These are phyloP conservation scores for Xylaria arbuscula DNA, from an alignment of 2,329 filamentous ascomycete species.

Conservation along the genomic window DNA sequence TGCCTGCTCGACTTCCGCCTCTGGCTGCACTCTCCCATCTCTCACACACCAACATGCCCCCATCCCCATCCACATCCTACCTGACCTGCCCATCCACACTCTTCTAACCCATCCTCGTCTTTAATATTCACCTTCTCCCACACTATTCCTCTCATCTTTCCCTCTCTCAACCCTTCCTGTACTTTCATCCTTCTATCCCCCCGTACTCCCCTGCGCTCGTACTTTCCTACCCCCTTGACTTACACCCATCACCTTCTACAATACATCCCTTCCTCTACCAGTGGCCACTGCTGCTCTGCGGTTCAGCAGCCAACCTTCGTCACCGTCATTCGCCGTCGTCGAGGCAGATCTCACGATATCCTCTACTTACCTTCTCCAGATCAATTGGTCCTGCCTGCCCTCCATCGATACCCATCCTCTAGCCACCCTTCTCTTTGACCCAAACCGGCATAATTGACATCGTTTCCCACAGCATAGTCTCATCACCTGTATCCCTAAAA, in stretches of 20 bases:
- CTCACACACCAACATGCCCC: constrained; percentile 48
- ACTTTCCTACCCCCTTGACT: constrained; percentile 24
- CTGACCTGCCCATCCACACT: constrained; percentile 40
- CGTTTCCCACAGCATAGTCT: constrained; percentile 34
- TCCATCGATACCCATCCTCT: constrained; percentile 28
- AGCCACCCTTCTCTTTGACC: constrained; percentile 23
- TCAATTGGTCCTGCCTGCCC: constrained; percentile 40
- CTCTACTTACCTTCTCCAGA: constrained; percentile 43
- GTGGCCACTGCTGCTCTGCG: constrained; percentile 13
- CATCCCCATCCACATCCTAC: constrained; percentile 43
- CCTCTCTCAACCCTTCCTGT: constrained; percentile 33
- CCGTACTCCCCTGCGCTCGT: background rate
- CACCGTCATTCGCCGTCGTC: constrained; percentile 15
- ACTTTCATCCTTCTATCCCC: background rate
- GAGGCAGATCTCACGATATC: constrained; percentile 30
- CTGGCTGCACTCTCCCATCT: constrained; percentile 43
- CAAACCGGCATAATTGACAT: constrained; percentile 33
- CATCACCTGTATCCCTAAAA: constrained; percentile 11
- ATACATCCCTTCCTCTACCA: constrained; percentile 10
- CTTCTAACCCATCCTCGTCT: constrained; percentile 41
- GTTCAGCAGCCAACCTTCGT: constrained; percentile 19
- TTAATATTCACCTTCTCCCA: constrained; percentile 45
- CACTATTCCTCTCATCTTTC: constrained; percentile 30
- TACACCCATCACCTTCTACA: constrained; percentile 29
- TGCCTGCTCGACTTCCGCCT: constrained; percentile 41